Conservation (phyloP, 1,284 basidiomycete species). For the Rhodotorula glutinis region DNA sequence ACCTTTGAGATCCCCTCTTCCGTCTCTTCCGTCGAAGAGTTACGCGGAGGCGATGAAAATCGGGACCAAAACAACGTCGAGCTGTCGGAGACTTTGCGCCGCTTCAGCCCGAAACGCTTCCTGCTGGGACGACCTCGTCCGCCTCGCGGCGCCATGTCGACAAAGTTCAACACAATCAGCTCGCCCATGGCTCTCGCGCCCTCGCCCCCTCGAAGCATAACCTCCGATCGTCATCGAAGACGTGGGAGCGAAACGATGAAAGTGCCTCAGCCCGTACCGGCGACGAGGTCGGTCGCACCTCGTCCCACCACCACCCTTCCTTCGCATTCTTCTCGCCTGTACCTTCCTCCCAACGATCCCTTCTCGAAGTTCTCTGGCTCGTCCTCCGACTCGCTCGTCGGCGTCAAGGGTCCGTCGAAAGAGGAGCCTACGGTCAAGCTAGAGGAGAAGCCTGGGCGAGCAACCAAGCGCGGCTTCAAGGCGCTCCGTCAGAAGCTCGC, state of each 20-base stretch:
- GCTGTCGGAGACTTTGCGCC: not conserved
- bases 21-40: not conserved
- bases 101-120: constrained; percentile 7
- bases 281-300: not conserved
- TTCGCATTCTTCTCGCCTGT: constrained; percentile 5
- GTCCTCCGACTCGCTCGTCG: constrained; percentile 21
- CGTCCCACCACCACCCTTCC: constrained; percentile 3
- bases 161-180: not conserved
- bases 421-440: not conserved
- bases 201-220: not conserved
- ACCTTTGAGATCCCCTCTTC: not conserved
- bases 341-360: constrained; percentile 11
- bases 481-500: constrained; percentile 10
- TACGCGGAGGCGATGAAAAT: not conserved
- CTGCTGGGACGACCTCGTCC: constrained; percentile 8
- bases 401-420: constrained; percentile 6
- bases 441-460: not conserved
- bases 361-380: constrained; percentile 34
- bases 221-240: not conserved
- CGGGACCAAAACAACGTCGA: too few relatives aligned
- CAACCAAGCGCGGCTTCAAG: too few relatives aligned
- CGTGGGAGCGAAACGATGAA: too few relatives aligned
- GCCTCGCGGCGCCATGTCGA: not conserved
- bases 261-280: not conserved
- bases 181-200: not conserved